Percentiles rank a stretch among this genome's conserved stretches.
phyloP scores from a whole-genome alignment of 129 eudicot species.

The Ambrosia artemisiifolia region DNA sequence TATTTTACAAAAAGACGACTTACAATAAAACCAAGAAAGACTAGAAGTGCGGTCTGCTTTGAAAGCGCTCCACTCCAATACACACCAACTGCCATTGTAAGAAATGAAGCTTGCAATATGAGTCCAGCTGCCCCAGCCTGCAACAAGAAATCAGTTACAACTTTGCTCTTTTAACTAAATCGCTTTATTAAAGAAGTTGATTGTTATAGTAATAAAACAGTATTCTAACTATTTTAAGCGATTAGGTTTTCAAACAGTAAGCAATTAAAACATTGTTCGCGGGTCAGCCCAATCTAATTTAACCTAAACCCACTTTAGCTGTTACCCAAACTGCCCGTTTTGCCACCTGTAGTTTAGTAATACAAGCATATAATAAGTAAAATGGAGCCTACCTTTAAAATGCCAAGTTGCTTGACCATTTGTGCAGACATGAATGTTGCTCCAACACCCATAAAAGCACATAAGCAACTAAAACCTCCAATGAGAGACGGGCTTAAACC shows the following conservation, averaged over 20 bases:
- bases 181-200: background rate
- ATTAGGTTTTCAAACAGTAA: background rate
- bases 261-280: background rate
- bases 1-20: slow-evolving; percentile 31
- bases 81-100: slow-evolving; percentile 73
- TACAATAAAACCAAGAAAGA: slow-evolving; percentile 81
- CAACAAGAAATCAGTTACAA: slow-evolving; percentile 20
- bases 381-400: slow-evolving; percentile 58
- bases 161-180: background rate
- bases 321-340: background rate
- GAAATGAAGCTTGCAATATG: slow-evolving; percentile 85
- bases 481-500: slow-evolving; percentile 89
- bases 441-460: slow-evolving; percentile 97
- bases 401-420: slow-evolving; percentile 69
- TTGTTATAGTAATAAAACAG: background rate
- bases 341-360: background rate
- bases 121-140: slow-evolving; percentile 99
- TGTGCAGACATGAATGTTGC: slow-evolving; percentile 90
- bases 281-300: background rate
- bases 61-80: slow-evolving; percentile 89
- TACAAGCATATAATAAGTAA: background rate
- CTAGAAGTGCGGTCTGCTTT: slow-evolving; percentile 58
- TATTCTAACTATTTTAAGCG: background rate
- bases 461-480: slow-evolving; percentile 92
- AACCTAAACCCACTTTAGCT: background rate